A percentile compares a stretch with the other conserved stretches of the same genome.
Conservation (phyloP, 352 stramenopile species). For the Pythium dissotocum region DNA sequence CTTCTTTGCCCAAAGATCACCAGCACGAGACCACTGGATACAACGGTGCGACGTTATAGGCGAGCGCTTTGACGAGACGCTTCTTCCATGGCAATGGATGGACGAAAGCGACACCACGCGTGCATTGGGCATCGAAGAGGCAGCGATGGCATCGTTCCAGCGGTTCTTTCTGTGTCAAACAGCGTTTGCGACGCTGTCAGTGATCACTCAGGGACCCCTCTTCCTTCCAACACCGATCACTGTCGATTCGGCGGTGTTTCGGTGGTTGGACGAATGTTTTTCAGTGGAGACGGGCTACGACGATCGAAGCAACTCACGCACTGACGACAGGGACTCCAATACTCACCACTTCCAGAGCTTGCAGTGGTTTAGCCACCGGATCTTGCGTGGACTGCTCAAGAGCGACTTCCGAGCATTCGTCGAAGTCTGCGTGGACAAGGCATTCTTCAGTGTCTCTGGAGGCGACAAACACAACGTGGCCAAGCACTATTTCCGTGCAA, state of each 20-base stretch:
- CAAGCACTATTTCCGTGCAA: conserved; percentile 42
- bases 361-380: conserved; percentile 39
- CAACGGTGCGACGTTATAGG: conserved; percentile 48
- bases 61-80: conserved; percentile 23
- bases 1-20: conserved; percentile 35
- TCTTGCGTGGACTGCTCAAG: conserved; percentile 36
- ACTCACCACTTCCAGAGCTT: conserved; percentile 46
- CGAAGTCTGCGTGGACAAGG: conserved; percentile 43
- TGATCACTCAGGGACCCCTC: conserved; percentile 15
- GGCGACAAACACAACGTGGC: conserved; percentile 36
- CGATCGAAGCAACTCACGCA: background rate
- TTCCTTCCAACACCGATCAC: conserved; percentile 26
- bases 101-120: conserved; percentile 37
- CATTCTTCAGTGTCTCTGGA: conserved; percentile 34
- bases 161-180: conserved; percentile 35
- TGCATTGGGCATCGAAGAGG: conserved; percentile 30
- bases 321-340: background rate
- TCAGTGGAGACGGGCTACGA: conserved; percentile 30
- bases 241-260: conserved; percentile 28
- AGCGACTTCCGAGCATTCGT: conserved; percentile 32
- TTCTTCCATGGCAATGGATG: conserved; percentile 53
- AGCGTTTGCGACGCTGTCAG: conserved; percentile 30
- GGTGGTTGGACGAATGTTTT: conserved; percentile 69
- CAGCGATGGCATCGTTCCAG: conserved; percentile 30
- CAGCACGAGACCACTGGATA: conserved; percentile 39